phyloP scores from a whole-genome alignment of 768 basidiomycete species.

The Kwoniella botswanensis region DNA sequence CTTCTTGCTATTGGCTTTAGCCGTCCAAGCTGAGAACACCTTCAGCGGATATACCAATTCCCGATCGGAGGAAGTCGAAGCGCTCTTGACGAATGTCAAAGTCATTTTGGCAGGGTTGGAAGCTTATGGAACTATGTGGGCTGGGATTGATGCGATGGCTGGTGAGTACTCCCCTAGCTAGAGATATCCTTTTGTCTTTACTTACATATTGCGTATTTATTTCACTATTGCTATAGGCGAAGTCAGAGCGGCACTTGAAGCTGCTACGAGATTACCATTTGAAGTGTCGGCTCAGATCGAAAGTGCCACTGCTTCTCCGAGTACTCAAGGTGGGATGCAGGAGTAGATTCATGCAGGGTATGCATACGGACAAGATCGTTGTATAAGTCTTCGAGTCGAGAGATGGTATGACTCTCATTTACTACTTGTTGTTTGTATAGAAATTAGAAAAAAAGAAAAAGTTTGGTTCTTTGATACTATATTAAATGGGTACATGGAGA shows the following conservation, averaged over 20 bases:
- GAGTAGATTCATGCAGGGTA: not conserved
- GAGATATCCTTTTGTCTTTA: no score
- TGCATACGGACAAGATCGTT: not conserved
- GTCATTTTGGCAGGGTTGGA: constrained; percentile 56
- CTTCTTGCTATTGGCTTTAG: constrained; percentile 54
- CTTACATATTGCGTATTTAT: not conserved
- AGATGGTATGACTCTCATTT: no score
- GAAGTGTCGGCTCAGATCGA: constrained; percentile 39
- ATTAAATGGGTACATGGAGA: not conserved
- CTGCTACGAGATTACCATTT: constrained; percentile 46
- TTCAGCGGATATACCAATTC: constrained; percentile 27
- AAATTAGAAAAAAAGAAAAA: not conserved
- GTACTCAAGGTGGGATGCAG: constrained; percentile 9
- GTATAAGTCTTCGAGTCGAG: no score
- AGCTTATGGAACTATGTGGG: constrained; percentile 58
- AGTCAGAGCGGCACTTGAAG: constrained; percentile 54
- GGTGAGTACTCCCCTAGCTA: constrained; percentile 38
- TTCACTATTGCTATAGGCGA: constrained; percentile 38
- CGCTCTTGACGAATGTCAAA: constrained; percentile 56
- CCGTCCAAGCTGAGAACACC: constrained; percentile 52
- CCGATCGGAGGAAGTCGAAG: constrained; percentile 50
- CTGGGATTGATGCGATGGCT: constrained; percentile 56
- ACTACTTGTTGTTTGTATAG: not conserved
- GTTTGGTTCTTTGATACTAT: not conserved
- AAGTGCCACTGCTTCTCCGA: constrained; percentile 11